phyloP scores from a whole-genome alignment of 768 basidiomycete genomes.

The Russula dissimulans region DNA sequence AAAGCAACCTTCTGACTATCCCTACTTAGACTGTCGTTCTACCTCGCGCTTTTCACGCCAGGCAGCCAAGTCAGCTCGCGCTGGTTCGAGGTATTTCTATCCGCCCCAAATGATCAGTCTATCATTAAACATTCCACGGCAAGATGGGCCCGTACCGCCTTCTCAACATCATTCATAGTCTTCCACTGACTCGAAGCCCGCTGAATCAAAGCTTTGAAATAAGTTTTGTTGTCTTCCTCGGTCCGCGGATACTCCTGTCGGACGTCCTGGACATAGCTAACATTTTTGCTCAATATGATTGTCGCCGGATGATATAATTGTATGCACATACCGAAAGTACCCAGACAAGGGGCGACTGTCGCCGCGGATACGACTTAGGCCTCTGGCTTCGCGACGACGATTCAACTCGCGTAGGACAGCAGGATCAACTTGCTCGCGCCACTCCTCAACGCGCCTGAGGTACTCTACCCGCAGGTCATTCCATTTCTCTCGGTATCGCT shows the following conservation, averaged over 20 bases:
- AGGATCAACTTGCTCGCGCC: slow-evolving; percentile 5
- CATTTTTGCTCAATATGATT: background rate
- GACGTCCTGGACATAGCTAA: background rate
- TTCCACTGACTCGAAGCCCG: background rate
- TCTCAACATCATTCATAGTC: slow-evolving; percentile 11
- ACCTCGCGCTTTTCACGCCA: slow-evolving; percentile 4
- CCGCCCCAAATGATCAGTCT: background rate
- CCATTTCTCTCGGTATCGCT: slow-evolving; percentile 1
- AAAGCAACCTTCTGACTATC: background rate
- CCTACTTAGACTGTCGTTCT: background rate
- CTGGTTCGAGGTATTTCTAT: slow-evolving; percentile 3
- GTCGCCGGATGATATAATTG: background rate
- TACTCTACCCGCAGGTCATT: background rate
- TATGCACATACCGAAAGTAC: background rate
- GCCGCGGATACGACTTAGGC: background rate
- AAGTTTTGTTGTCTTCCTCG: background rate
- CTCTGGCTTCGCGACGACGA: slow-evolving; percentile 1
- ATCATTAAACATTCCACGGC: background rate
- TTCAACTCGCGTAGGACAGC: slow-evolving; percentile 8
- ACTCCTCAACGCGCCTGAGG: background rate
- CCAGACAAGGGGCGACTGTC: background rate
- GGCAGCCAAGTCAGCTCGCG: background rate
- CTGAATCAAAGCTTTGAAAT: background rate
- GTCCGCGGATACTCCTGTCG: background rate
- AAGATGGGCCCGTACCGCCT: slow-evolving; percentile 16